Conservation (phyloP, 441 rosid genomes). For the Jatropha podagrica region DNA sequence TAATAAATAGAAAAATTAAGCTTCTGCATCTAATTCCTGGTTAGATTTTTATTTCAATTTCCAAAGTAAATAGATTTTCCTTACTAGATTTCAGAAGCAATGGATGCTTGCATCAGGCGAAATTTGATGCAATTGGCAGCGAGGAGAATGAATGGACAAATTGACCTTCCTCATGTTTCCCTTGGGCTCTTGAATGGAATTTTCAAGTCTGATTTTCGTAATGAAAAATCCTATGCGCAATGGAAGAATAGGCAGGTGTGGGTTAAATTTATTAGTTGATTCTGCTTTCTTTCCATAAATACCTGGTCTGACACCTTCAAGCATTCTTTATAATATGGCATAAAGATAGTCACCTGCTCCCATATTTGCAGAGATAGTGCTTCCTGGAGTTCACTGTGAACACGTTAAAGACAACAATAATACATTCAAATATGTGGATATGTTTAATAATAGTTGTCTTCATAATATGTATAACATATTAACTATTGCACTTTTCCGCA, state of each 20-base stretch:
- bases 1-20: background rate
- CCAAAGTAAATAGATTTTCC: constrained; percentile 19
- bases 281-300: constrained; percentile 12
- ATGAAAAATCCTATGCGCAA: constrained; percentile 74
- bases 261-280: constrained; percentile 15
- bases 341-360: background rate
- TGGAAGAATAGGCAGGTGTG: constrained; percentile 96
- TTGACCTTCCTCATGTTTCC: constrained; percentile 79
- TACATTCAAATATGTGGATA: background rate
- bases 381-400: background rate
- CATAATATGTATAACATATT: background rate
- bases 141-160: constrained; percentile 50
- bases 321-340: constrained; percentile 4
- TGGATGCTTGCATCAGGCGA: constrained; percentile 74
- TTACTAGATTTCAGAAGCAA: constrained; percentile 86
- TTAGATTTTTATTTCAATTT: constrained; percentile 10
- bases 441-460: background rate
- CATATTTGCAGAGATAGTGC: background rate
- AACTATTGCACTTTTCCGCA: background rate
- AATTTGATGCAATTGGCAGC: constrained; percentile 71
- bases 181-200: constrained; percentile 81
- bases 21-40: too few species aligned
- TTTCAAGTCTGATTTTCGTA: constrained; percentile 79
- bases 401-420: background rate
- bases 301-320: background rate